Conservation (phyloP, 2,329 filamentous ascomycete species). For the Phoma sp. region DNA sequence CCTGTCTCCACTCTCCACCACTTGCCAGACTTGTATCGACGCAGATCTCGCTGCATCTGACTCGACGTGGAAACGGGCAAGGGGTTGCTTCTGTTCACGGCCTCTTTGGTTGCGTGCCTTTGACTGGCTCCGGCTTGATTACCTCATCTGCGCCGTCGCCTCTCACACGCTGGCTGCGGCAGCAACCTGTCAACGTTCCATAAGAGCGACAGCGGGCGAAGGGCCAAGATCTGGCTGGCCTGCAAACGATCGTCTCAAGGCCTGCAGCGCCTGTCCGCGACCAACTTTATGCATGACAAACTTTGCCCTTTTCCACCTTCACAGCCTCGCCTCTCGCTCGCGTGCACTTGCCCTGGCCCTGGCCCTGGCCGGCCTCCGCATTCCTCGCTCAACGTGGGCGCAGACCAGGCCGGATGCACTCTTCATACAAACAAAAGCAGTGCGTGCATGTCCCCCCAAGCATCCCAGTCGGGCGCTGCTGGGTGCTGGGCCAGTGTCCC, state of each 20-base stretch:
- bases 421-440: conserved; percentile 6
- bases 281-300: conserved; percentile 13
- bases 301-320: conserved; percentile 4
- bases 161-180: conserved; percentile 34
- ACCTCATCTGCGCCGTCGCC: conserved; percentile 34
- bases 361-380: conserved; percentile 1
- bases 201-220: conserved; percentile 26
- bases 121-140: conserved; percentile 22
- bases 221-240: conserved; percentile 29
- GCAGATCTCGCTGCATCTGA: conserved; percentile 44
- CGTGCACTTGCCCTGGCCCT: conserved; percentile 13
- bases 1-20: conserved; percentile 27
- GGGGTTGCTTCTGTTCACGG: conserved; percentile 35
- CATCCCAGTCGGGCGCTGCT: background rate
- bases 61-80: conserved; percentile 40
- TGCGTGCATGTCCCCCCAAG: conserved; percentile 2
- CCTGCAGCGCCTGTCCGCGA: conserved; percentile 20
- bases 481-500: too few relatives aligned
- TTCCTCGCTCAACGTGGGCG: conserved; percentile 14
- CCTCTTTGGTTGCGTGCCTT: conserved; percentile 29
- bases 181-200: conserved; percentile 42
- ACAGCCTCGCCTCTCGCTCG: conserved; percentile 22
- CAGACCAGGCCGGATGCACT: conserved; percentile 17
- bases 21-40: conserved; percentile 29
- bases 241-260: conserved; percentile 28